phyloP scores from a whole-genome alignment of 2,329 filamentous ascomycete species.

The Epichloe aotearoae region DNA sequence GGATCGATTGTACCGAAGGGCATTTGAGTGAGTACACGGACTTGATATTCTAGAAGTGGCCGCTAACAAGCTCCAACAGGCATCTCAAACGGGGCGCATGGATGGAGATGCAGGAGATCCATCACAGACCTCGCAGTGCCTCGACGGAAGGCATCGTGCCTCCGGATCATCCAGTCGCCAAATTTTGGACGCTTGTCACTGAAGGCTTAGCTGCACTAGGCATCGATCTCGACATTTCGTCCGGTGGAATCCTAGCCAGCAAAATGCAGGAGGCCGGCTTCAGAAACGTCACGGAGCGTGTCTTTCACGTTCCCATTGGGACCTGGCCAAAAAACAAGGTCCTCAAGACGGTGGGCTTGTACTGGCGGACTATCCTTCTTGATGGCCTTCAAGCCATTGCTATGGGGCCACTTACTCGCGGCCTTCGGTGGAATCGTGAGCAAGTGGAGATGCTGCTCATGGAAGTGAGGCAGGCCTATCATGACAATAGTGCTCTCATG shows the following conservation, averaged over 20 bases:
- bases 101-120: slow-evolving; percentile 42
- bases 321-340: slow-evolving; percentile 40
- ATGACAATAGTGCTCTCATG: slow-evolving; percentile 29
- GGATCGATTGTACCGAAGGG: slow-evolving; percentile 32
- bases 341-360: slow-evolving; percentile 37
- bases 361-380: slow-evolving; percentile 36
- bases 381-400: slow-evolving; percentile 39
- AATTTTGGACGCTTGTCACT: slow-evolving; percentile 33
- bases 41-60: neutral
- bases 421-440: slow-evolving; percentile 32
- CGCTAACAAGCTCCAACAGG: slow-evolving; percentile 13
- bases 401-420: slow-evolving; percentile 36
- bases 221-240: slow-evolving; percentile 31
- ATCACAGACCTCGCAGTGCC: slow-evolving; percentile 33
- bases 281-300: slow-evolving; percentile 34
- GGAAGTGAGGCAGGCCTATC: slow-evolving; percentile 34
- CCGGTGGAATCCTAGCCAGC: slow-evolving; percentile 26
- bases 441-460: slow-evolving; percentile 36
- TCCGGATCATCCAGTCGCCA: slow-evolving; percentile 26
- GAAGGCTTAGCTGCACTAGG: slow-evolving; percentile 30
- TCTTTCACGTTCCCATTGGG: slow-evolving; percentile 40
- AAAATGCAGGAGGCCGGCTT: slow-evolving; percentile 39
- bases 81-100: slow-evolving; percentile 41
- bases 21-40: slow-evolving; percentile 27
- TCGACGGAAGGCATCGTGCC: slow-evolving; percentile 25